These are phyloP conservation scores for Clavispora vitiphila DNA, from an alignment of 805 yeast genomes.

Conservation along the genomic window DNA sequence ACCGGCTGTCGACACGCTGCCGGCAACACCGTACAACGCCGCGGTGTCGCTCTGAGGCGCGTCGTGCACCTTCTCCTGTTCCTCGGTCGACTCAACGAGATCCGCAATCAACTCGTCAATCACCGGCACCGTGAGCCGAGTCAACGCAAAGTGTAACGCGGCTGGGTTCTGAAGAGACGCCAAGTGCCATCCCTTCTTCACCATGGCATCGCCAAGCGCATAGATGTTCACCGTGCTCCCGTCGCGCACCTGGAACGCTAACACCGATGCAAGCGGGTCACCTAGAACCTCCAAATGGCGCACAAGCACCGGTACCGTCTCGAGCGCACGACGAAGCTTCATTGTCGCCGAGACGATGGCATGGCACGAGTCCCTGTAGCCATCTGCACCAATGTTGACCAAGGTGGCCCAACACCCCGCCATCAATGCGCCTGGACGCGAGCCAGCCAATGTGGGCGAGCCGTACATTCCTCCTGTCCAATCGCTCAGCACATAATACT, in stretches of 20 bases:
- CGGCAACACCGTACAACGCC: slow-evolving; percentile 93
- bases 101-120: slow-evolving; percentile 56
- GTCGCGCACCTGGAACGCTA: slow-evolving; percentile 59
- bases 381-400: slow-evolving; percentile 76
- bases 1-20: slow-evolving; percentile 77
- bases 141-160: slow-evolving; percentile 87
- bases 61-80: slow-evolving; percentile 24
- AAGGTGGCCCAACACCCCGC: slow-evolving; percentile 99
- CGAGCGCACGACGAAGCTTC: slow-evolving; percentile 44
- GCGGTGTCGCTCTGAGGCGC: slow-evolving; percentile 57
- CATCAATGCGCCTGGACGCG: slow-evolving; percentile 93
- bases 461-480: slow-evolving; percentile 98
- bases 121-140: slow-evolving; percentile 59
- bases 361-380: slow-evolving; percentile 63
- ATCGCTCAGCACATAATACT: slow-evolving; percentile 74
- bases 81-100: slow-evolving; percentile 41
- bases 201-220: slow-evolving; percentile 67
- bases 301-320: slow-evolving; percentile 36
- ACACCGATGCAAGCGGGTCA: slow-evolving; percentile 78
- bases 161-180: slow-evolving; percentile 84
- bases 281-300: slow-evolving; percentile 71
- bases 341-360: slow-evolving; percentile 66
- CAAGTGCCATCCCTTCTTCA: slow-evolving; percentile 81
- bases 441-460: slow-evolving; percentile 94
- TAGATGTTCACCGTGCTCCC: slow-evolving; percentile 55